phyloP scores from a whole-genome alignment of 2,329 filamentous ascomycete genomes.

The Fusarium vanettenii region DNA sequence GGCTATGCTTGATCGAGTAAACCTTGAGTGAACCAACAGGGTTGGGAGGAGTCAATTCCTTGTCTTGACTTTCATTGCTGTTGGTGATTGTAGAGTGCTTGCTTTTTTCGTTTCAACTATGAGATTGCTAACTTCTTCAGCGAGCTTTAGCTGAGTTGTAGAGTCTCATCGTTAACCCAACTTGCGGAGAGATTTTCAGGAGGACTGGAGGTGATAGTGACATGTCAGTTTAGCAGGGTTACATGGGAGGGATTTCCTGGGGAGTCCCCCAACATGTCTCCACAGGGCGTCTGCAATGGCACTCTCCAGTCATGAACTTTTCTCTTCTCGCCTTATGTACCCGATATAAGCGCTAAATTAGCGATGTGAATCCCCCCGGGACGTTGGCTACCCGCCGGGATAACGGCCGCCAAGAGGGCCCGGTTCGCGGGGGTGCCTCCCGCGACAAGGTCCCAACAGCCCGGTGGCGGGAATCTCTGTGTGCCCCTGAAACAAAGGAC shows the following conservation, averaged over 20 bases:
- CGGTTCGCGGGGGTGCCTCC: background rate
- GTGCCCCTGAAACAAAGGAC: background rate
- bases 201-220: background rate
- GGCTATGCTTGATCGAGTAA: background rate
- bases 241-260: background rate
- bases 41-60: background rate
- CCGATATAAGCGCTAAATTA: background rate
- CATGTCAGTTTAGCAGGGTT: background rate
- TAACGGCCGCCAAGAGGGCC: background rate
- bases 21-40: background rate
- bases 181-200: background rate
- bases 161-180: background rate
- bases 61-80: background rate
- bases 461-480: background rate
- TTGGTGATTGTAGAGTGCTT: background rate
- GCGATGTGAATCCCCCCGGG: background rate
- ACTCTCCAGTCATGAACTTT: background rate
- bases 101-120: background rate
- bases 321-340: no score
- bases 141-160: background rate
- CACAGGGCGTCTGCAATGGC: background rate
- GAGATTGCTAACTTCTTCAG: background rate
- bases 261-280: background rate
- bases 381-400: background rate
- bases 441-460: background rate